phyloP scores from a whole-genome alignment of 805 yeast species.

The Cyberlindnera mycetangii region DNA sequence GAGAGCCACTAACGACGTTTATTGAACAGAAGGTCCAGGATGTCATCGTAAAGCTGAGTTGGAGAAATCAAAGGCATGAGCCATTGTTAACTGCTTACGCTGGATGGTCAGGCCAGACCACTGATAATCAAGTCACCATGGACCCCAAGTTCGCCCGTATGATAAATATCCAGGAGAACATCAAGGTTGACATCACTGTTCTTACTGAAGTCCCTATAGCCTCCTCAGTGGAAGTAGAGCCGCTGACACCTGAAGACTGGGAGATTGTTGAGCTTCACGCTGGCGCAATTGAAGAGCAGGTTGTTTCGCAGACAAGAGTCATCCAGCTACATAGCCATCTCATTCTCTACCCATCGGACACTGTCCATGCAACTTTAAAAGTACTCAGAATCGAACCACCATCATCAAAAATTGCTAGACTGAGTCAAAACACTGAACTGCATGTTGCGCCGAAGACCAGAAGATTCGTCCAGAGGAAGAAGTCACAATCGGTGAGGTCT shows the following conservation, averaged over 20 bases:
- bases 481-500: constrained; percentile 23
- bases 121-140: constrained; percentile 45
- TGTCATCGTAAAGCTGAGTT: constrained; percentile 47
- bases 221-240: constrained; percentile 70
- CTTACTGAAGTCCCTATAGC: constrained; percentile 51
- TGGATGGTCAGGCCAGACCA: constrained; percentile 65
- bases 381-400: constrained; percentile 46
- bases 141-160: constrained; percentile 65
- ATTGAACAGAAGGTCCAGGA: constrained; percentile 42
- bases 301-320: constrained; percentile 79
- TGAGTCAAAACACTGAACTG: constrained; percentile 65
- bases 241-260: constrained; percentile 80
- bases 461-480: constrained; percentile 28
- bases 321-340: constrained; percentile 57
- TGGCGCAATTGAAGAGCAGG: constrained; percentile 64
- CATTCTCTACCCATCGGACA: constrained; percentile 67
- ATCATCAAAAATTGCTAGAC: constrained; percentile 39
- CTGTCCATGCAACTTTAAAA: constrained; percentile 54
- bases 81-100: constrained; percentile 35
- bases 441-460: constrained; percentile 70
- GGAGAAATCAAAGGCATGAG: constrained; percentile 30
- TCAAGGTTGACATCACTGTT: constrained; percentile 41
- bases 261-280: constrained; percentile 85
- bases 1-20: background rate
- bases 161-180: constrained; percentile 43